phyloP scores from a whole-genome alignment of 768 basidiomycete genomes.

The Phaeotremella fagi region DNA sequence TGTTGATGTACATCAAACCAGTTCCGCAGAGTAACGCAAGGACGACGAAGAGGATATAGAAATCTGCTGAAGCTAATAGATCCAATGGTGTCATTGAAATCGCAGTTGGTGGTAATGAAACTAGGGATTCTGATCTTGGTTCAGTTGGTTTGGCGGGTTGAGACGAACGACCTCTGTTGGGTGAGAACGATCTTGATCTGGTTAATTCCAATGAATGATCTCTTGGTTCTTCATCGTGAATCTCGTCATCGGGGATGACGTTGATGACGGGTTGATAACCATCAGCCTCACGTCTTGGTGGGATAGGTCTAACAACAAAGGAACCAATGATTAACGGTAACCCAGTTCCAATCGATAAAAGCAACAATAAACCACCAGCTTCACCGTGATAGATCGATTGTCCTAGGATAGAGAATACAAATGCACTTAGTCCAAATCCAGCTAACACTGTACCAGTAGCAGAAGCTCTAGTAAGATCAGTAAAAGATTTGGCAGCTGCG shows the following conservation, averaged over 20 bases:
- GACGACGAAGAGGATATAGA: conserved; percentile 61
- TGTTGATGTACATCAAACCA: conserved; percentile 81
- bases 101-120: conserved; percentile 7
- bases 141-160: conserved; percentile 8
- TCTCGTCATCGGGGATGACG: background rate
- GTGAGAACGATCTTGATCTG: conserved; percentile 21
- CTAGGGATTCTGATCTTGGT: conserved; percentile 6
- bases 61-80: conserved; percentile 57
- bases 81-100: conserved; percentile 31
- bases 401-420: conserved; percentile 75
- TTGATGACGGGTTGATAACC: conserved; percentile 20
- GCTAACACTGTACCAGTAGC: conserved; percentile 74
- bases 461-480: conserved; percentile 64
- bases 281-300: conserved; percentile 42
- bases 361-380: conserved; percentile 68
- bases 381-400: conserved; percentile 69
- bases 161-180: background rate
- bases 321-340: conserved; percentile 74
- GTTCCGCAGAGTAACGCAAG: conserved; percentile 63
- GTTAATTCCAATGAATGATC: conserved; percentile 31
- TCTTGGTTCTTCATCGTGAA: background rate
- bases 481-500: conserved; percentile 75
- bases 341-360: conserved; percentile 73
- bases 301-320: conserved; percentile 66
- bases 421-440: conserved; percentile 86